Evolutionary conservation across 1,284 basidiomycete genomes (phyloP).

Genomic region (Microbotryum scabiosae): DNA sequence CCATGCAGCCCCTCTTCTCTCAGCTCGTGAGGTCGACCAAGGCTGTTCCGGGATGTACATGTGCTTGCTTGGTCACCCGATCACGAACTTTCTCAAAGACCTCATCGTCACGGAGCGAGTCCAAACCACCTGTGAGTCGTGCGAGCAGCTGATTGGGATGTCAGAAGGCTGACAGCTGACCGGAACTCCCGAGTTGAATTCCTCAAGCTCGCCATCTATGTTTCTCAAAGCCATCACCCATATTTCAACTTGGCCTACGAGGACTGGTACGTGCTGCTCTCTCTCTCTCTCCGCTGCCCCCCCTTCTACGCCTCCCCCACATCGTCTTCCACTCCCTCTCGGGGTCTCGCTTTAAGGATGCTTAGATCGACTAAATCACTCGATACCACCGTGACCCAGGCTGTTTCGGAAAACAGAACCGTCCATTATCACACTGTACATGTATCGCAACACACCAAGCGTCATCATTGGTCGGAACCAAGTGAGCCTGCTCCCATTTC

Average conservation of each 20-base stretch:
- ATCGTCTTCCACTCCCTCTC: background rate
- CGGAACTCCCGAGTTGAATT: background rate
- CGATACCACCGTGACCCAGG: conserved; percentile 54
- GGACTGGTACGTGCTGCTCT: conserved; percentile 60
- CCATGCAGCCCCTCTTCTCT: too few species aligned
- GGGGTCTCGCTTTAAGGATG: conserved; percentile 8
- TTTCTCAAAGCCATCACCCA: conserved; percentile 74
- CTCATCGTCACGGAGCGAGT: too few species aligned
- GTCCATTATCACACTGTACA: conserved; percentile 62
- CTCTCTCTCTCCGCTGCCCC: background rate
- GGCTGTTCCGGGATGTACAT: too few species aligned
- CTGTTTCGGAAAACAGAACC: conserved; percentile 66
- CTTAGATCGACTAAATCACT: too few species aligned
- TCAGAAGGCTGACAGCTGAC: too few species aligned
- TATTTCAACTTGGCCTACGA: conserved; percentile 91
- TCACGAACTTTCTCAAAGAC: too few species aligned
- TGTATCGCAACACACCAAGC: conserved; percentile 84
- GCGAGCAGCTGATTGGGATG: too few species aligned
- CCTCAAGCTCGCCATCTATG: conserved; percentile 49
- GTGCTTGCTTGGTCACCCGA: too few species aligned
- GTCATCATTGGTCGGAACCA: conserved; percentile 91
- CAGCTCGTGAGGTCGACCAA: too few species aligned
- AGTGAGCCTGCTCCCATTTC: conserved; percentile 35
- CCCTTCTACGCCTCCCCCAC: background rate
- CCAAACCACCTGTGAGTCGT: too few species aligned